Conservation (phyloP, 306 rosid species). For the Ochetophila trinervis region DNA sequence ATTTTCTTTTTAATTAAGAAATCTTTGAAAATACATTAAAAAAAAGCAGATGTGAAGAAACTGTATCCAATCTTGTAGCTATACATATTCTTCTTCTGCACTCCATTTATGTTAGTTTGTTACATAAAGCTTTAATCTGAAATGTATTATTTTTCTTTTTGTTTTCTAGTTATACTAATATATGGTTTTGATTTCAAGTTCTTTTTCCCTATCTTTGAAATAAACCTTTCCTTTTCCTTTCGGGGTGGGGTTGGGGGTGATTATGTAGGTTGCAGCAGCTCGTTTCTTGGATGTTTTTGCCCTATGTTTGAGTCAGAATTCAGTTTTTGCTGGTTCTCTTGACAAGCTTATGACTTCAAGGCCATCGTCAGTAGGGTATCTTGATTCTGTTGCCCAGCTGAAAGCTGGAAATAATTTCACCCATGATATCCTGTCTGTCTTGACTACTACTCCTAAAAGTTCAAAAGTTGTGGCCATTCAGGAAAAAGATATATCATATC, state of each 20-base stretch:
- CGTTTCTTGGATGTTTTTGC: constrained; percentile 74
- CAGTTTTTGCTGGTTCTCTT: constrained; percentile 76
- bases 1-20: not conserved
- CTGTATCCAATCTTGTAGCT: no score
- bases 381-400: constrained; percentile 78
- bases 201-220: constrained; percentile 7
- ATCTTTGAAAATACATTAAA: no score
- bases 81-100: no score
- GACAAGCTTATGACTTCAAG: constrained; percentile 48
- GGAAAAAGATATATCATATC: constrained; percentile 39
- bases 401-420: constrained; percentile 56
- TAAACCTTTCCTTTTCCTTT: constrained; percentile 4
- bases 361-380: constrained; percentile 65
- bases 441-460: constrained; percentile 41
- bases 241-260: constrained; percentile 10
- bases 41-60: no score
- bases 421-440: constrained; percentile 33
- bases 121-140: no score
- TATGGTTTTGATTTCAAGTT: no score
- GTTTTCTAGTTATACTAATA: no score
- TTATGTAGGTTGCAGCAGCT: constrained; percentile 62
- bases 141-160: not conserved
- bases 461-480: constrained; percentile 36
- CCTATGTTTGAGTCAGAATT: constrained; percentile 74
- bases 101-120: no score